These are phyloP conservation scores for Lizonia empirigonia DNA, from an alignment of 2,329 filamentous ascomycete species.

Conservation along the genomic window DNA sequence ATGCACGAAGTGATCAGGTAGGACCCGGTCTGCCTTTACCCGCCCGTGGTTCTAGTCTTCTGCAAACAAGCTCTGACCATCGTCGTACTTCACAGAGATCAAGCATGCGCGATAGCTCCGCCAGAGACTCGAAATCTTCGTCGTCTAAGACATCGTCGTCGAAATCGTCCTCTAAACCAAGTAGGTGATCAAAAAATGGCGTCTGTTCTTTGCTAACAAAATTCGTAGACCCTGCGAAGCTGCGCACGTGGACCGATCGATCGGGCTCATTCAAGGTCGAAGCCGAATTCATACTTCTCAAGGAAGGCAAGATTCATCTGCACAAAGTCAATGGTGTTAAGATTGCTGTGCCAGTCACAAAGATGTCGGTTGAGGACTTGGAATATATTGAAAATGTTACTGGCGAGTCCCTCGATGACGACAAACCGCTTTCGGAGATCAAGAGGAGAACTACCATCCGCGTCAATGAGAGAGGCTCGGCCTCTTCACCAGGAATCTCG, in stretches of 20 bases:
- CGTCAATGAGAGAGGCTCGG: conserved; percentile 54
- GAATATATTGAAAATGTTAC: conserved; percentile 91
- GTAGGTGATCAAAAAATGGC: conserved; percentile 59
- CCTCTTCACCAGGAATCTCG: conserved; percentile 61
- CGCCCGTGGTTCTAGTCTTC: conserved; percentile 78
- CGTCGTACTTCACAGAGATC: conserved; percentile 73
- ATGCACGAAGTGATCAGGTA: conserved; percentile 69
- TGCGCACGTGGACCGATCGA: conserved; percentile 92
- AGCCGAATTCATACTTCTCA: conserved; percentile 91
- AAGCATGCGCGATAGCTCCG: conserved; percentile 70
- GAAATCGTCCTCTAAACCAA: conserved; percentile 69
- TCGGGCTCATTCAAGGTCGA: conserved; percentile 97
- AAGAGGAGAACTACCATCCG: conserved; percentile 57
- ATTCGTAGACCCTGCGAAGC: conserved; percentile 70
- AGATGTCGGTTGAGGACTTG: conserved; percentile 94
- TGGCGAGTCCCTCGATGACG: conserved; percentile 86
- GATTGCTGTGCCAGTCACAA: conserved; percentile 91
- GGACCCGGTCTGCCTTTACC: conserved; percentile 77
- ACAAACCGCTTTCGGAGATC: conserved; percentile 89
- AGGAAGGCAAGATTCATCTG: conserved; percentile 95
- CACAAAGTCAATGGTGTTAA: conserved; percentile 99
- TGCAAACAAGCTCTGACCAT: conserved; percentile 69
- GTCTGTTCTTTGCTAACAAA: background rate
- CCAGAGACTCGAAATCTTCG: conserved; percentile 58
- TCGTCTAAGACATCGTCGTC: conserved; percentile 18